These are phyloP conservation scores for Aspergillus baeticus DNA, from an alignment of 495 filamentous ascomycete genomes.

Conservation along the genomic window DNA sequence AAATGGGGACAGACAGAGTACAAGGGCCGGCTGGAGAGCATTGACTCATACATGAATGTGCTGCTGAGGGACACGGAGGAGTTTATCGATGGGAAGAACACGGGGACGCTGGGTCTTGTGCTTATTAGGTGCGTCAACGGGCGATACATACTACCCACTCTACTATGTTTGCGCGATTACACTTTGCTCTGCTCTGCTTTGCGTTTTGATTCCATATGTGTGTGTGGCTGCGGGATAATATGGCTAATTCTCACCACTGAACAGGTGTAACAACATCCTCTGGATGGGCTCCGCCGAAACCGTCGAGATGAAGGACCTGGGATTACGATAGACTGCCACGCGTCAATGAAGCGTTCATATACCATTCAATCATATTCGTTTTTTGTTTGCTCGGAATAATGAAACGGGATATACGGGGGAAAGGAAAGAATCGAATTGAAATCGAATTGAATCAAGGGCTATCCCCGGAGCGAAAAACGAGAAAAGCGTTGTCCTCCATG, in stretches of 20 bases:
- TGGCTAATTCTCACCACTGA: too few species aligned
- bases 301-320: constrained; percentile 56
- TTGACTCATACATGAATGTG: constrained; percentile 99
- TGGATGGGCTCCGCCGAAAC: constrained; percentile 72
- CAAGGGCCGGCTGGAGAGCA: constrained; percentile 83
- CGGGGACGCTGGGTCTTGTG: constrained; percentile 81
- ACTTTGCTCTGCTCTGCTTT: too few species aligned
- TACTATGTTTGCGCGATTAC: too few species aligned
- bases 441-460: too few species aligned
- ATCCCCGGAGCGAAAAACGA: too few species aligned
- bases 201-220: too few species aligned
- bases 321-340: constrained; percentile 35
- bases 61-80: constrained; percentile 88
- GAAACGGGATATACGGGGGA: neutral
- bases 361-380: constrained; percentile 7
- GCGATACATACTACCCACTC: too few species aligned
- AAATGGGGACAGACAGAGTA: constrained; percentile 99
- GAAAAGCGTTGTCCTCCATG: too few species aligned
- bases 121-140: constrained; percentile 72
- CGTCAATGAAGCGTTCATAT: constrained; percentile 12
- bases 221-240: too few species aligned
- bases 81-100: constrained; percentile 83
- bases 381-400: constrained; percentile 10
- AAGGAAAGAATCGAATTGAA: too few species aligned
- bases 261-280: constrained; percentile 91